Evolutionary conservation across 176 grass and related monocot species (phyloP).

Genomic region (Paspalum vaginatum): DNA sequence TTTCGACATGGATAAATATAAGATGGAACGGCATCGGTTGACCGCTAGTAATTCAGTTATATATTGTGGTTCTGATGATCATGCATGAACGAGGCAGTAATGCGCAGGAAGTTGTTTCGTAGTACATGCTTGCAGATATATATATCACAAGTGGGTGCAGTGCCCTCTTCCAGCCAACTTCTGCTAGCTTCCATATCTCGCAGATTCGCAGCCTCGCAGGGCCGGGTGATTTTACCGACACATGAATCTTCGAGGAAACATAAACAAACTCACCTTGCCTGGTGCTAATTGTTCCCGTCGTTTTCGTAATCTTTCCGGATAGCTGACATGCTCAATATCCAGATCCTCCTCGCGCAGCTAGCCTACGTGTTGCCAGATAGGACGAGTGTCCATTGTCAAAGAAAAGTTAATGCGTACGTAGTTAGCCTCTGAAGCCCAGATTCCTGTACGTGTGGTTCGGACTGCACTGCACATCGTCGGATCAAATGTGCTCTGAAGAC

Average conservation of each 20-base stretch:
- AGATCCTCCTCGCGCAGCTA: not conserved
- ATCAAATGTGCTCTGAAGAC: not conserved
- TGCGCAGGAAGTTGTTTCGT: not conserved
- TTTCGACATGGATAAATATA: no score
- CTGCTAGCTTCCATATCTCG: not conserved
- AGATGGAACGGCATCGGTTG: not conserved
- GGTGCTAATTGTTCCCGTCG: not conserved
- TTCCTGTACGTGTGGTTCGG: not conserved
- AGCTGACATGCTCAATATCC: not conserved
- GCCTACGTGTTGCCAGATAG: constrained; percentile 10
- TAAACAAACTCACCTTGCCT: constrained; percentile 7
- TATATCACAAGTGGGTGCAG: not conserved
- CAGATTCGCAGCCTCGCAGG: not conserved
- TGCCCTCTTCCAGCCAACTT: not conserved
- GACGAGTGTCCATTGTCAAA: not conserved
- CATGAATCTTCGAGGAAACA: constrained; percentile 1
- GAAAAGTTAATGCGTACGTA: not conserved
- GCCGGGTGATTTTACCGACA: constrained; percentile 24
- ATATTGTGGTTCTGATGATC: not conserved
- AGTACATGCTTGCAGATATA: not conserved
- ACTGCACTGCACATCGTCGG: not conserved
- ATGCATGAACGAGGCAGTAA: not conserved
- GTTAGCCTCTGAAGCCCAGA: not conserved
- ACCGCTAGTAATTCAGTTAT: not conserved
- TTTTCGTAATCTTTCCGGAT: constrained; percentile 31